A percentile compares a stretch with the other conserved stretches of the same genome.
Conservation (phyloP, 2,329 filamentous ascomycete genomes). For the Fusarium pseudoanthophilum region DNA sequence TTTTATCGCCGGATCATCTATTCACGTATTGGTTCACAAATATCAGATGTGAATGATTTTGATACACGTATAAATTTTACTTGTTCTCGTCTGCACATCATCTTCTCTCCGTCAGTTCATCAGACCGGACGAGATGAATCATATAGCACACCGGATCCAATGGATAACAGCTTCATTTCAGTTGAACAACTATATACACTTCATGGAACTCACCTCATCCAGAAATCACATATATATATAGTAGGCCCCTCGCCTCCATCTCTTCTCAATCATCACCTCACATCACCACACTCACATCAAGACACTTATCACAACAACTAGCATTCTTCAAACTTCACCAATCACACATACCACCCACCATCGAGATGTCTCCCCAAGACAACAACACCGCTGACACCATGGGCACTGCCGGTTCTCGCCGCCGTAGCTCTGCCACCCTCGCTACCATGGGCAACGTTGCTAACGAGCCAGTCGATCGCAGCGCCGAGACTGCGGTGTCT, state of each 20-base stretch:
- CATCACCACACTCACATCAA: not conserved
- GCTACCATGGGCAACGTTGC: not conserved
- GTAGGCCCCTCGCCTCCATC: accelerated
- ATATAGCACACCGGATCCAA: no score
- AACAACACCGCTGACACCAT: not conserved
- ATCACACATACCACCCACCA: no score
- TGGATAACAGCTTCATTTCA: accelerated
- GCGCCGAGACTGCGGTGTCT: accelerated
- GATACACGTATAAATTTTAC: no score
- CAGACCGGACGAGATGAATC: not conserved
- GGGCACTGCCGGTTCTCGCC: not conserved
- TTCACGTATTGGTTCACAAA: accelerated
- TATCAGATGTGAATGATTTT: not conserved
- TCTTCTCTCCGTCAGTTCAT: not conserved
- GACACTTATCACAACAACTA: no score
- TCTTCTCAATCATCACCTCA: not conserved
- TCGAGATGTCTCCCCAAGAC: not conserved
- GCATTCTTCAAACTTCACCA: no score
- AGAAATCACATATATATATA: not conserved
- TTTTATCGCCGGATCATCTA: accelerated
- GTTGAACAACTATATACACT: not conserved
- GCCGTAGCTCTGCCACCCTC: not conserved
- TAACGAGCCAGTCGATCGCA: not conserved
- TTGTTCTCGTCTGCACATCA: accelerated
- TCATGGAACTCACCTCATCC: not conserved